Evolutionary conservation across 2,329 filamentous ascomycete genomes (phyloP).

Genomic region (Epichloe scottii): DNA sequence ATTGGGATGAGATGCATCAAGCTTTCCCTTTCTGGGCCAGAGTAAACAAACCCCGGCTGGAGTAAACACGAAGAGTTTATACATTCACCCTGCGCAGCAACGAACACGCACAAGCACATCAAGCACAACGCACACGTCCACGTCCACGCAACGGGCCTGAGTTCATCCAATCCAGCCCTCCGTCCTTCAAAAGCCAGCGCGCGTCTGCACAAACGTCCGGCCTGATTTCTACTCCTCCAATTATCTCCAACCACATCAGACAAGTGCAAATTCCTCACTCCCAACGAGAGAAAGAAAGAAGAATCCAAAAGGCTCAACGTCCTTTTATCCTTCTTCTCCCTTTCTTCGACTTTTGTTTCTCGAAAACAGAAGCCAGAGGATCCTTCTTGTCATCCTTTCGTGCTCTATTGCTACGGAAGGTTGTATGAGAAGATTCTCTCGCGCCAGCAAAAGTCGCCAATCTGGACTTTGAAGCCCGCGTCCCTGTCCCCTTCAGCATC

Average conservation of each 20-base stretch:
- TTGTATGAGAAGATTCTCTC: conserved; percentile 51
- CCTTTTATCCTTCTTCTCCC: conserved; percentile 20
- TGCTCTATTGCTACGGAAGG: conserved; percentile 42
- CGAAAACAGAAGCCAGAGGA: conserved; percentile 51
- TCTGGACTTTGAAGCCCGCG: conserved; percentile 99
- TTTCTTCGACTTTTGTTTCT: conserved; percentile 39
- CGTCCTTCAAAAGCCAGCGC: conserved; percentile 28
- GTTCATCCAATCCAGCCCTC: conserved; percentile 18
- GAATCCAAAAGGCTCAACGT: conserved; percentile 23
- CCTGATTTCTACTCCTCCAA: conserved; percentile 23
- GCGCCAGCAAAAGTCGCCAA: conserved; percentile 72
- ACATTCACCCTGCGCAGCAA: conserved; percentile 14
- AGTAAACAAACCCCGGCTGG: conserved; percentile 15
- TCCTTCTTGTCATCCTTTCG: conserved; percentile 60
- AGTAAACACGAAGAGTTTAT: conserved; percentile 13
- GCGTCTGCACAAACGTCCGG: conserved; percentile 18
- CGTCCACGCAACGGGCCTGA: conserved; percentile 5
- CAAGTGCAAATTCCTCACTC: conserved; percentile 5
- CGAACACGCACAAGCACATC: conserved; percentile 4
- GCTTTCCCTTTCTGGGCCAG: conserved; percentile 13
- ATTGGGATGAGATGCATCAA: conserved; percentile 4
- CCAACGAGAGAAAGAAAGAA: conserved; percentile 18
- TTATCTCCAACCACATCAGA: conserved; percentile 25
- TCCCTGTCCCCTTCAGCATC: conserved; percentile 99
- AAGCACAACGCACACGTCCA: conserved; percentile 3